Evolutionary conservation across 176 grass and related monocot species (phyloP).

Genomic region (Bromus sterilis): DNA sequence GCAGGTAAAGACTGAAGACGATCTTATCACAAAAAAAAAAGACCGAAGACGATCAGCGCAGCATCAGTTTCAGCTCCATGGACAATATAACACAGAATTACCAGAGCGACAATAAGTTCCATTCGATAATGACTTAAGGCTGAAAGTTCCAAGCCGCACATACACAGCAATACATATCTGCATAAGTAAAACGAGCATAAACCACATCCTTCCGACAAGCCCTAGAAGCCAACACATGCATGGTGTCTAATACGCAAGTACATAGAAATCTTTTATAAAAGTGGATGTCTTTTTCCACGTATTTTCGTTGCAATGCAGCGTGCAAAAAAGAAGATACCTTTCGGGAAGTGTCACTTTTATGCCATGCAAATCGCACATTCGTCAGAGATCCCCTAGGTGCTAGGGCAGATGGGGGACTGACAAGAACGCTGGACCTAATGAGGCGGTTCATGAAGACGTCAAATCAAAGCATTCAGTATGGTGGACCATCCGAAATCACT

Average conservation of each 20-base stretch:
- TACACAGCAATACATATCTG: background rate
- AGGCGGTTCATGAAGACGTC: background rate
- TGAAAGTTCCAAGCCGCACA: background rate
- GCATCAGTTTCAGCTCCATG: background rate
- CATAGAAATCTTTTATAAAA: background rate
- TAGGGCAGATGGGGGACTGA: background rate
- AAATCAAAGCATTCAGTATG: background rate
- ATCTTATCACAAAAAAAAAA: no score
- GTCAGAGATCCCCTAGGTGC: background rate
- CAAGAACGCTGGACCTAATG: constrained; percentile 30
- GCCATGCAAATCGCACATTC: background rate
- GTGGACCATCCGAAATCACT: background rate
- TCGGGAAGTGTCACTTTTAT: background rate
- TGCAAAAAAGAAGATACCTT: background rate
- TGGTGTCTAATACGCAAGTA: background rate
- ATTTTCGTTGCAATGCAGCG: background rate
- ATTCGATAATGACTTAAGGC: background rate
- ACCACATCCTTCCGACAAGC: background rate
- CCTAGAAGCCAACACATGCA: constrained; percentile 12
- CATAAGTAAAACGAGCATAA: background rate
- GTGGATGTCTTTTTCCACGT: background rate
- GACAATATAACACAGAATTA: background rate
- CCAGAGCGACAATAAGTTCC: background rate
- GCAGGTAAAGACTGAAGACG: background rate
- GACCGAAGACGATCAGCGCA: background rate